These are phyloP conservation scores for Avena eriantha DNA, from an alignment of 176 grass and related monocot species.

Conservation along the genomic window DNA sequence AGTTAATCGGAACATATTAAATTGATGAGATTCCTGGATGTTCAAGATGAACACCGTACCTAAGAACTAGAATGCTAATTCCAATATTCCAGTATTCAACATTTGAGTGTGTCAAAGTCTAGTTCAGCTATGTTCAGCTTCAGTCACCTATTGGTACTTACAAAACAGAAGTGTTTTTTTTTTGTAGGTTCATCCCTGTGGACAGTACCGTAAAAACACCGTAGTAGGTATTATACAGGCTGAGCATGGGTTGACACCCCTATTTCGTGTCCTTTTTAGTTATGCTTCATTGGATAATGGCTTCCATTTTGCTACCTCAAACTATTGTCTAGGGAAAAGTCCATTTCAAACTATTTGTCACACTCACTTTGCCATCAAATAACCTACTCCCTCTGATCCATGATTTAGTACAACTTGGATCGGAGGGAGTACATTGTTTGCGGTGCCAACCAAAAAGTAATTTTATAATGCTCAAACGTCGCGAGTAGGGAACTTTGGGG, in stretches of 20 bases:
- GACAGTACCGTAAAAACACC: slow-evolving; percentile 96
- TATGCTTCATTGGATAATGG: slow-evolving; percentile 22
- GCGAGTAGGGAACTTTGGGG: neutral
- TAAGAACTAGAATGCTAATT: neutral
- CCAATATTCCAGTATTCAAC: neutral
- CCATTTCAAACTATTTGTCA: neutral
- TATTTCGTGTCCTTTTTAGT: slow-evolving; percentile 91
- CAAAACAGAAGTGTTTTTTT: neutral
- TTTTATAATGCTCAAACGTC: neutral
- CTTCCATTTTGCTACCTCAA: neutral
- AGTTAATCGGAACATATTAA: neutral
- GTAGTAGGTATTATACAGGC: slow-evolving; percentile 91
- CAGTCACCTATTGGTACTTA: neutral
- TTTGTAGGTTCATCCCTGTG: slow-evolving; percentile 94
- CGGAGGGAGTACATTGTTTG: neutral
- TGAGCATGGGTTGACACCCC: slow-evolving; percentile 73
- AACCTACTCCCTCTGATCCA: neutral
- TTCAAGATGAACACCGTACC: neutral
- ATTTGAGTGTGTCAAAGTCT: neutral
- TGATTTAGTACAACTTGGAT: no score
- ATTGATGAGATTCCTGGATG: neutral
- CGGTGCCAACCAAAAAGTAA: neutral
- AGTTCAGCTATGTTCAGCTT: slow-evolving; percentile 32
- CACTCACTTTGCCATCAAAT: neutral
- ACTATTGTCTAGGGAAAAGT: neutral